Base-by-base conservation (phyloP, 495 filamentous ascomycete genomes). In the Rostrohypoxylon terebratum region DNA sequence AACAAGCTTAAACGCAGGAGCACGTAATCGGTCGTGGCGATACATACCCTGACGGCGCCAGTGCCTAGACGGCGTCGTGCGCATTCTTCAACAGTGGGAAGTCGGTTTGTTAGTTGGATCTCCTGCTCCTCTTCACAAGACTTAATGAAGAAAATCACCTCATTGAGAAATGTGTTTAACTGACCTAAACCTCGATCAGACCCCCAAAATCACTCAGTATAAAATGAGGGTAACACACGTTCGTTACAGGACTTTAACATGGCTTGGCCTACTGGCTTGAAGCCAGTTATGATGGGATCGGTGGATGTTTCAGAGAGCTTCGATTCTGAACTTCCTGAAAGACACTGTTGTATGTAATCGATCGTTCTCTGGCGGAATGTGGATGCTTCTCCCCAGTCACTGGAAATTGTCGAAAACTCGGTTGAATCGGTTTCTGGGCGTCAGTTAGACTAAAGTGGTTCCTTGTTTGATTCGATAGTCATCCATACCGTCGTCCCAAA, bases 61-160 rank as follows among this genome's bases (percentile, higher is more conserved):
- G 68, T 25, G 0, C 60, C 60, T 7, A 48, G 2, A 18, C 68
- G 68, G 13, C 3, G 11, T 13, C 28, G 21, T 13, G 36, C 2
- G n/a, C 60, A 71, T 14, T 71, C 68, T 16, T 71, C 68, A 5
- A 71, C n/a, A n/a, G 68, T 71, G 34, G 60, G 61, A 6, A 71
- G 44, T 10, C 11, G 28, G n/a, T 28, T 5, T 4, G 45, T 11
- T 4, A 55, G 1, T 28, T 60, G 33, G 13, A 48, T 1, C 8
- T 47, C 36, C 6, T 70, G 68, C 34, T 70, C 68, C n/a, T 70
- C 61, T 10, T 45, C 60, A 14, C 60, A 65, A 44, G 51, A 59
- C 1, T 59, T 54, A 0, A 70, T 25, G n/a, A 42, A 70, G 21
- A 45, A 50, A 6, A 53, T 4, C 33, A 70, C 18, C 42, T 70